Evolutionary conservation across 345 rosid species (phyloP).

Genomic region (Eucalyptus cloeziana): DNA sequence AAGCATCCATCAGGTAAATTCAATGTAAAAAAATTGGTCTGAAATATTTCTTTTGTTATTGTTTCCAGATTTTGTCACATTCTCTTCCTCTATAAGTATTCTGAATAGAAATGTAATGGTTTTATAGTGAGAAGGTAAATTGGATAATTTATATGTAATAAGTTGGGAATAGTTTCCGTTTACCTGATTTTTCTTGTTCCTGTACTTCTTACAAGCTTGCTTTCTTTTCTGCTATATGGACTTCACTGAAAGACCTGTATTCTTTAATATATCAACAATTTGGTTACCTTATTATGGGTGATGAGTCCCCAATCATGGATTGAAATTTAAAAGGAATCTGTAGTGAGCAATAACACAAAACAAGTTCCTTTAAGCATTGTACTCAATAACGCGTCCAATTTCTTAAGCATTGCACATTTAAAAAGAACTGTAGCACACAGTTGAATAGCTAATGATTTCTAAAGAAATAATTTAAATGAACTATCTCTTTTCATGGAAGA

Average conservation of each 20-base stretch:
- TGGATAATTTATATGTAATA: neutral
- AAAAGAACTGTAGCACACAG: neutral
- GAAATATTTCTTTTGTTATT: neutral
- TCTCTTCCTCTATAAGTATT: neutral
- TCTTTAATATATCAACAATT: neutral
- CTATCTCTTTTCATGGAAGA: neutral
- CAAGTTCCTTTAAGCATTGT: neutral
- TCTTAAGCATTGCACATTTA: neutral
- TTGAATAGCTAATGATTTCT: neutral
- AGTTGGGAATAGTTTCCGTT: neutral
- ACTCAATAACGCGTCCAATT: neutral
- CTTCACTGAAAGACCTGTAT: neutral
- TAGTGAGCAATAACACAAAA: neutral
- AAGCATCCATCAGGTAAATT: neutral
- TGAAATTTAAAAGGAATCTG: neutral
- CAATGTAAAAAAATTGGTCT: neutral
- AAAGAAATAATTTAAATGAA: neutral
- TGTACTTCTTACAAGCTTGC: neutral
- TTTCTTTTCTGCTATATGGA: neutral
- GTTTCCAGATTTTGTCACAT: neutral
- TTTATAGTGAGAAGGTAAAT: neutral
- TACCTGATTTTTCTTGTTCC: neutral
- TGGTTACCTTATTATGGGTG: neutral
- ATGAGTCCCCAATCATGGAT: neutral
- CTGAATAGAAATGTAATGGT: neutral